These are phyloP conservation scores for Aspergillus ostianus DNA, from an alignment of 495 filamentous ascomycete genomes.

Conservation along the genomic window DNA sequence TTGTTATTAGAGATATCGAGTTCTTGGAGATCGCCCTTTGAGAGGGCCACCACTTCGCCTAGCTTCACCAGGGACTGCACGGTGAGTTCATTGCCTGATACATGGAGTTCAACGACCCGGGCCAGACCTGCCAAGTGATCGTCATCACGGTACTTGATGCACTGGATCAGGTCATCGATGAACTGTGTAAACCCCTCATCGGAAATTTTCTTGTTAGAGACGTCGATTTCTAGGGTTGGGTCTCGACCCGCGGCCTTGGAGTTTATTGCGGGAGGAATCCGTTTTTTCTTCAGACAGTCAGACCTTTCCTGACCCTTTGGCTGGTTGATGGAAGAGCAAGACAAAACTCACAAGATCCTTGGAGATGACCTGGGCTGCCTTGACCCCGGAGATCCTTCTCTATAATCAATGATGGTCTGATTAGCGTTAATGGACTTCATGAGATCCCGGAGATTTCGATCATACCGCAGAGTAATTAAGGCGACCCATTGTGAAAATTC, in stretches of 20 bases:
- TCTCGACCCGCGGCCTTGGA: conserved; percentile 37
- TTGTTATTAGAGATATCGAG: conserved; percentile 48
- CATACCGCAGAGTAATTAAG: conserved; percentile 41
- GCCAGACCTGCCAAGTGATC: conserved; percentile 30
- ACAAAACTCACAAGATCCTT: conserved; percentile 41
- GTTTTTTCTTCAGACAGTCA: conserved; percentile 30
- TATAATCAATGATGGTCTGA: conserved; percentile 7
- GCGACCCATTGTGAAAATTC: conserved; percentile 30
- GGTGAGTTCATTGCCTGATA: conserved; percentile 42
- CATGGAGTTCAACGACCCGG: conserved; percentile 46
- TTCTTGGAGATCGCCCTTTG: conserved; percentile 41
- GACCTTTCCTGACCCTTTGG: conserved; percentile 11
- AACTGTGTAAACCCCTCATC: conserved; percentile 43
- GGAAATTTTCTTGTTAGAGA: conserved; percentile 41
- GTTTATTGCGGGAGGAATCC: conserved; percentile 33
- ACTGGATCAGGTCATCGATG: conserved; percentile 37
- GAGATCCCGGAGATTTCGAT: background rate
- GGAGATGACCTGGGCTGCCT: conserved; percentile 41
- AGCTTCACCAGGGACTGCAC: conserved; percentile 35
- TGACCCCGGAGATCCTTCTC: conserved; percentile 45
- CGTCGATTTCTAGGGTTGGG: conserved; percentile 46
- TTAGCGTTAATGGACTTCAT: background rate
- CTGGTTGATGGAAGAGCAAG: background rate
- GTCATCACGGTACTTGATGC: conserved; percentile 29
- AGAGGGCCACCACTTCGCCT: conserved; percentile 35